phyloP scores from a whole-genome alignment of 352 stramenopile genomes.

The Saprolegnia parasitica region DNA sequence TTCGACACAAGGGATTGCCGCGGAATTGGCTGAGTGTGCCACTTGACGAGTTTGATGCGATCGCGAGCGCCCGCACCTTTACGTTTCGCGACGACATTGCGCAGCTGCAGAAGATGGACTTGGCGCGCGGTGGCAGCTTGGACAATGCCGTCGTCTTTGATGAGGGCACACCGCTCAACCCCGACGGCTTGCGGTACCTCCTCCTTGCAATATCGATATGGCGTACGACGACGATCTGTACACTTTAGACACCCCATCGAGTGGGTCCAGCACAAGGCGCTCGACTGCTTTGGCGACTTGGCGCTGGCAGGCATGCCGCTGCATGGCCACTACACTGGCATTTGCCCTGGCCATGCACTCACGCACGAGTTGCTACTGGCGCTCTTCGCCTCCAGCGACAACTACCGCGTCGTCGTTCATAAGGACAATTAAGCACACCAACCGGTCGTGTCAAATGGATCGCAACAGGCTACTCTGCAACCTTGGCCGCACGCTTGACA shows the following conservation, averaged over 20 bases:
- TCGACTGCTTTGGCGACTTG: conserved; percentile 68
- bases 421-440: too few species aligned
- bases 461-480: neutral
- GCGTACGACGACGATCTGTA: too few species aligned
- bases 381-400: conserved; percentile 42
- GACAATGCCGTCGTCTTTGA: conserved; percentile 65
- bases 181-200: conserved; percentile 46
- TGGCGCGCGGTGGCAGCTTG: conserved; percentile 56
- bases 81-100: conserved; percentile 68
- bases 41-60: conserved; percentile 35
- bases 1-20: conserved; percentile 48
- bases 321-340: conserved; percentile 62
- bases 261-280: conserved; percentile 66
- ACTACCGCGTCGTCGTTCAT: conserved; percentile 40
- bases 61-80: conserved; percentile 60
- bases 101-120: conserved; percentile 47
- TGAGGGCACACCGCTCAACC: conserved; percentile 36
- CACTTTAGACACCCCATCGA: conserved; percentile 40
- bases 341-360: conserved; percentile 57
- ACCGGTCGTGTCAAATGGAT: too few species aligned
- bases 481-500: neutral
- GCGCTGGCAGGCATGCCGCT: conserved; percentile 48
- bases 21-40: conserved; percentile 38
- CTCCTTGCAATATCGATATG: too few species aligned
- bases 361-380: conserved; percentile 54